Conservation (phyloP, 352 stramenopile species). For the Ophiocytium majus region DNA sequence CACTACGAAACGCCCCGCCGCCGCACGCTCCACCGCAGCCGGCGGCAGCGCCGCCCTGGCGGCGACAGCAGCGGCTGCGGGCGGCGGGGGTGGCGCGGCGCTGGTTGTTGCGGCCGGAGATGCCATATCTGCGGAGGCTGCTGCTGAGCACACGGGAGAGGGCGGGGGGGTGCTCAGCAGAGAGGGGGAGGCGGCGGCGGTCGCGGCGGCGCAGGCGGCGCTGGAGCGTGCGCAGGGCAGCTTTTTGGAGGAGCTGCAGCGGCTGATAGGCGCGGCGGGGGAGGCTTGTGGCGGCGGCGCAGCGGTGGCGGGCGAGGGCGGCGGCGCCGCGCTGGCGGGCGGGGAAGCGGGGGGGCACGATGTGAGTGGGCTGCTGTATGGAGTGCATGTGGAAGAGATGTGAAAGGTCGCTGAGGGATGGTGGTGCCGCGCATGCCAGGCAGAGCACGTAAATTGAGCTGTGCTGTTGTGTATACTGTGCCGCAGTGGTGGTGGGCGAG, state of each 20-base stretch:
- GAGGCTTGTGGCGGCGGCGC: neutral
- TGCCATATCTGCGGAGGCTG: neutral
- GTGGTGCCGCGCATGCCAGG: no score
- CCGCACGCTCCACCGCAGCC: neutral
- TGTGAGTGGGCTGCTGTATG: no score
- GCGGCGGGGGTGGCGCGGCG: no score
- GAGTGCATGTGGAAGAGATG: no score
- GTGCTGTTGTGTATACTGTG: no score
- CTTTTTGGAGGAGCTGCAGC: neutral
- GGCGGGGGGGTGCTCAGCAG: neutral
- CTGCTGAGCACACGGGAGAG: neutral
- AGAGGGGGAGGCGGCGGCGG: neutral
- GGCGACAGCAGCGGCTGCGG: no score
- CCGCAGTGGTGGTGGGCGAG: neutral
- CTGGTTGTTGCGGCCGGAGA: neutral
- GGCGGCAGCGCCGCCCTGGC: no score
- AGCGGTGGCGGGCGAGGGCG: neutral
- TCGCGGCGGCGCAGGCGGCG: neutral
- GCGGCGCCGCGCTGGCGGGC: neutral
- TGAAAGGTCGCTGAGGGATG: no score
- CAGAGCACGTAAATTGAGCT: no score
- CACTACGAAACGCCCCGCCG: neutral
- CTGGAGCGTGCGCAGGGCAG: neutral
- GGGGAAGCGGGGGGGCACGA: slow-evolving; percentile 10
- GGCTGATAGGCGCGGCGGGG: neutral